A percentile compares a stretch with the other conserved stretches of the same genome.
Evolutionary conservation across 2,329 filamentous ascomycete genomes (phyloP).

Genomic region (Aspergillus quadricinctus): DNA sequence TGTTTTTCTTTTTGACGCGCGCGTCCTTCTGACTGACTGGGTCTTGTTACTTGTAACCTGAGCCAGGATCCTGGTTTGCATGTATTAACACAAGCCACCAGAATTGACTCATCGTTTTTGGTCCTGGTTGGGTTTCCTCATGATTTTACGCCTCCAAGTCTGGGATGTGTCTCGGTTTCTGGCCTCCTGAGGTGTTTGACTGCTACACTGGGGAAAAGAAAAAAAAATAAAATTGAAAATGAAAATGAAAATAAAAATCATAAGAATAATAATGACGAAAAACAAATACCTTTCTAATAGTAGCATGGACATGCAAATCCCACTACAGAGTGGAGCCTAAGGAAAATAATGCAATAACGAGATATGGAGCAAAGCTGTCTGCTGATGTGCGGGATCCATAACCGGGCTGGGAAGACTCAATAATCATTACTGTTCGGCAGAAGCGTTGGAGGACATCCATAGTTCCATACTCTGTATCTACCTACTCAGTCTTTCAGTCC

Average conservation of each 20-base stretch:
- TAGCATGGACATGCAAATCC: background rate
- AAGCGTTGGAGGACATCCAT: background rate
- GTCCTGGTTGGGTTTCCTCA: background rate
- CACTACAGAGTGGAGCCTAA: constrained; percentile 11
- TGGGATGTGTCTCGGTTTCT: background rate
- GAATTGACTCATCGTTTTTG: background rate
- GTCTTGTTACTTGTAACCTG: constrained; percentile 6
- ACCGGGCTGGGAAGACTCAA: background rate
- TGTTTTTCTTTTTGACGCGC: constrained; percentile 5
- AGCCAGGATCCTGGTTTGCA: constrained; percentile 14
- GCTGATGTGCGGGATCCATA: background rate
- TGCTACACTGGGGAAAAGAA: background rate
- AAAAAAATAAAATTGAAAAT: background rate
- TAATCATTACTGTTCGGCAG: background rate
- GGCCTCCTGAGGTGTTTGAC: background rate
- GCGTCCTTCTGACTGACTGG: constrained; percentile 11
- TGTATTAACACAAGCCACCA: constrained; percentile 9
- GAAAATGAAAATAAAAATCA: background rate
- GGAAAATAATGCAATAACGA: background rate
- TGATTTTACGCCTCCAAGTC: background rate
- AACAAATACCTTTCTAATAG: background rate
- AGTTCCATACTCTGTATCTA: background rate
- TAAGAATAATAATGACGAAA: background rate
- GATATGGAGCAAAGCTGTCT: constrained; percentile 4
- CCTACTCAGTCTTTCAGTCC: too few species aligned